Evolutionary conservation across 805 yeast species (phyloP).

Genomic region (Hanseniaspora jakobsenii): DNA sequence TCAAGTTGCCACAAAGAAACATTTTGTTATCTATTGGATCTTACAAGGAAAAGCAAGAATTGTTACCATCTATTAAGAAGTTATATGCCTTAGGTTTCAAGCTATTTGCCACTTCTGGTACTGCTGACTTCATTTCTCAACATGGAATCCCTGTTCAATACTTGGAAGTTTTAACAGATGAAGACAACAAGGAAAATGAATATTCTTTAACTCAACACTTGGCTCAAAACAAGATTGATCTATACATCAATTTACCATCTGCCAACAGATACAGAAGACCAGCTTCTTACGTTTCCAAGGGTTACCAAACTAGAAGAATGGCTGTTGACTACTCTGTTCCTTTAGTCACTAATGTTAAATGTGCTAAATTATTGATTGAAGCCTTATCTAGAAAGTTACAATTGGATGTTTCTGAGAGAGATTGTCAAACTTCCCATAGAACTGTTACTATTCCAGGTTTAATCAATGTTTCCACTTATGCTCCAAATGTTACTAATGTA

Average conservation of each 20-base stretch:
- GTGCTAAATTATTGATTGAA: constrained; percentile 90
- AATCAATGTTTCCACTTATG: constrained; percentile 66
- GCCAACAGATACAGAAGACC: constrained; percentile 97
- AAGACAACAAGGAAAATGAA: constrained; percentile 73
- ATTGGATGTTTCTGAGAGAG: constrained; percentile 63
- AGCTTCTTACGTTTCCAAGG: constrained; percentile 93
- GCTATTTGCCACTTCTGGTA: constrained; percentile 95
- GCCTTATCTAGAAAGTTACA: constrained; percentile 63
- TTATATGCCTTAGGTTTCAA: constrained; percentile 75
- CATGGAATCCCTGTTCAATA: constrained; percentile 90
- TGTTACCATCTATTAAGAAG: constrained; percentile 74
- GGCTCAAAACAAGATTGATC: constrained; percentile 90
- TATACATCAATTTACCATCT: constrained; percentile 93
- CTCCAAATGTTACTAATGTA: constrained; percentile 48
- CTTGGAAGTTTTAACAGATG: constrained; percentile 72
- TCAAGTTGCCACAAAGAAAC: constrained; percentile 89
- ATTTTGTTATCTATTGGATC: constrained; percentile 91
- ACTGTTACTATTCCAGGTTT: constrained; percentile 78
- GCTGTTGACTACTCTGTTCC: constrained; percentile 98
- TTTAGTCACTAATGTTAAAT: constrained; percentile 90
- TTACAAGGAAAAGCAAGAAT: constrained; percentile 87
- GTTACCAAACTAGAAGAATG: constrained; percentile 98
- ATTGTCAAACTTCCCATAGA: constrained; percentile 81
- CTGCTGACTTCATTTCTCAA: constrained; percentile 95
- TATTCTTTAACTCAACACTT: constrained; percentile 91